Base-by-base conservation (phyloP, 306 rosid genomes). In the Aeschynomene evenia region DNA sequence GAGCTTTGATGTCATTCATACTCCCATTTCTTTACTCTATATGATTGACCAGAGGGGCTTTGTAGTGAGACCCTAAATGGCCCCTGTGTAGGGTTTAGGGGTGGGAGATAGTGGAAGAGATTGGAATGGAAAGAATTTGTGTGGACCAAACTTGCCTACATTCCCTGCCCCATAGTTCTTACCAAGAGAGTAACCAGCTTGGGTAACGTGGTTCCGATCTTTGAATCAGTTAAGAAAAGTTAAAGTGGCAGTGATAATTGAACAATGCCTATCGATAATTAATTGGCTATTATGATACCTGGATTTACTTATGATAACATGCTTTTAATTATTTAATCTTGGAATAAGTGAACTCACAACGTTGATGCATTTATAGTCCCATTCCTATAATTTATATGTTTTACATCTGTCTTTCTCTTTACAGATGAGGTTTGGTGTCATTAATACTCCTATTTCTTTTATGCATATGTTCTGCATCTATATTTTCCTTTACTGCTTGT, bases 1-100 rank as follows among this genome's bases (percentile, higher is more conserved):
- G 45, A 43, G 56, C 52, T 63, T 68, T 74, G 59, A 61, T 61
- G 67, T 60, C 67, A 55, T 57, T 46, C 15, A 21, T 33, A 55
- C 57, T 63, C 43, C 14, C 13, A 37, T 37, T 9, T 37, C 43
- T 37, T 37, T 37, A 2, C 9, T 9, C 11, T 37, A 37, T 3
- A 28, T 28, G 31, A 28, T 28, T 28, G 31, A 1, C 6, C 31
- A 3, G 31, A 28, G 31, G 31, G 31, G 31, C 31, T 6, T 28
- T 6, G 5, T 28, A 28, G 31, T 28, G 31, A 28, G 31, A 6
- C 31, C 31, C 31, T 28, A 28, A 28, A 28, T 28, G 31, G 31
- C 31, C 31, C 31, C 31, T 6, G 3, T 28, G 5, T 28, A 28
- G 31, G 6, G 6, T 5, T 3, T 26, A 28, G 31, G 31, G 31